phyloP scores from a whole-genome alignment of 148 eudicot genomes.

The Heliamphora exappendiculata region DNA sequence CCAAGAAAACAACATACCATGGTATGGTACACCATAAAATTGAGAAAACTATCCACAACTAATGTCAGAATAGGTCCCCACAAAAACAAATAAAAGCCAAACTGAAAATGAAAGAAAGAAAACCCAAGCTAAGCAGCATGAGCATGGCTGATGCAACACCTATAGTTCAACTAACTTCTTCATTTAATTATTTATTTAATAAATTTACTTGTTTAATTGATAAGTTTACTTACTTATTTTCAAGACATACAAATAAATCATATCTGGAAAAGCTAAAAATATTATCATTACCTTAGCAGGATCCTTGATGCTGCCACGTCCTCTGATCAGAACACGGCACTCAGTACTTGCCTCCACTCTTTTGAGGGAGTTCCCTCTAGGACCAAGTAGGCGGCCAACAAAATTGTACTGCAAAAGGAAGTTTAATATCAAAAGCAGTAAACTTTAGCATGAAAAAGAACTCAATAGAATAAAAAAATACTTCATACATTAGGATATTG shows the following conservation, averaged over 20 bases:
- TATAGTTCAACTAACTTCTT: too few relatives aligned
- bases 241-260: too few relatives aligned
- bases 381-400: slow-evolving; percentile 99
- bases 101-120: too few relatives aligned
- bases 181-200: too few relatives aligned
- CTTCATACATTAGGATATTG: slow-evolving; percentile 78
- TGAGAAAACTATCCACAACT: not conserved
- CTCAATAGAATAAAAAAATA: slow-evolving; percentile 10
- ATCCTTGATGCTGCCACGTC: slow-evolving; percentile 98
- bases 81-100: too few relatives aligned
- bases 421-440: slow-evolving; percentile 8
- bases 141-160: too few relatives aligned
- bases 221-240: too few relatives aligned
- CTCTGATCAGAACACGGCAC: slow-evolving; percentile 94
- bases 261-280: not conserved
- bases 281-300: slow-evolving; percentile 58
- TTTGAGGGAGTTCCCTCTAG: slow-evolving; percentile 96
- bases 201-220: too few relatives aligned
- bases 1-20: too few relatives aligned
- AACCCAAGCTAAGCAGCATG: too few relatives aligned
- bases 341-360: slow-evolving; percentile 91
- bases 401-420: slow-evolving; percentile 27
- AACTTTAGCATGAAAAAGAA: slow-evolving; percentile 5
- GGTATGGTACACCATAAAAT: not conserved
- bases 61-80: too few relatives aligned